Evolutionary conservation across 2,329 filamentous ascomycete genomes (phyloP).

Genomic region (Epichloe gansuensis): DNA sequence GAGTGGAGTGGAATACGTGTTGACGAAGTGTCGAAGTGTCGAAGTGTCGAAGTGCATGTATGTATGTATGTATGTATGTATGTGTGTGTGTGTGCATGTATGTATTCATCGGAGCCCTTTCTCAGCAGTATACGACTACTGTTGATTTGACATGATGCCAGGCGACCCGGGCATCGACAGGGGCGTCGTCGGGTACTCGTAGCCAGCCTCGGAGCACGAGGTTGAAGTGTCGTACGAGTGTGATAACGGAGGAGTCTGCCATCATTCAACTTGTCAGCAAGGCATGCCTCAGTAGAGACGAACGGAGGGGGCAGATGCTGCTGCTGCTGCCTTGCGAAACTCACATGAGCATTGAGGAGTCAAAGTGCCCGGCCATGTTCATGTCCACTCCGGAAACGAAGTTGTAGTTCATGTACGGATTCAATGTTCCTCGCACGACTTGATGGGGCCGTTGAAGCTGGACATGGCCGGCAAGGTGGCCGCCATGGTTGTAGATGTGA

Average conservation of each 20-base stretch:
- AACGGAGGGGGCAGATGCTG: constrained; percentile 20
- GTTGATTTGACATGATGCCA: constrained; percentile 28
- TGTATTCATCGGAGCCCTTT: too few species aligned
- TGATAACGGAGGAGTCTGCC: constrained; percentile 64
- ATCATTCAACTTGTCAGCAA: constrained; percentile 30
- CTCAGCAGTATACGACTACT: constrained; percentile 2
- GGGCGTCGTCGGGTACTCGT: constrained; percentile 57
- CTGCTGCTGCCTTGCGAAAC: constrained; percentile 33
- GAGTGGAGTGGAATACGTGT: neutral
- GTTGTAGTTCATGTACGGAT: constrained; percentile 55
- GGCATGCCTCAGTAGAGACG: constrained; percentile 28
- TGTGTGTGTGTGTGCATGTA: neutral
- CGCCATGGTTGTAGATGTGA: constrained; percentile 38
- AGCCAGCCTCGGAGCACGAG: constrained; percentile 48
- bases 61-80: too few species aligned
- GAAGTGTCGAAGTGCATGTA: too few species aligned
- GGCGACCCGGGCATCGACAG: constrained; percentile 63
- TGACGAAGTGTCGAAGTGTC: too few species aligned
- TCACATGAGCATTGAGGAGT: constrained; percentile 66
- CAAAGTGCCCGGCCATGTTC: constrained; percentile 47
- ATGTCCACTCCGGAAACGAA: constrained; percentile 55
- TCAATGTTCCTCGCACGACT: constrained; percentile 43
- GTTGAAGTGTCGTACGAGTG: constrained; percentile 60
- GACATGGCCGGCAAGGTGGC: constrained; percentile 53
- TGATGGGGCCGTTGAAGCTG: constrained; percentile 46